These are phyloP conservation scores for Nemania diffusa DNA, from an alignment of 2,329 filamentous ascomycete species.

Conservation along the genomic window DNA sequence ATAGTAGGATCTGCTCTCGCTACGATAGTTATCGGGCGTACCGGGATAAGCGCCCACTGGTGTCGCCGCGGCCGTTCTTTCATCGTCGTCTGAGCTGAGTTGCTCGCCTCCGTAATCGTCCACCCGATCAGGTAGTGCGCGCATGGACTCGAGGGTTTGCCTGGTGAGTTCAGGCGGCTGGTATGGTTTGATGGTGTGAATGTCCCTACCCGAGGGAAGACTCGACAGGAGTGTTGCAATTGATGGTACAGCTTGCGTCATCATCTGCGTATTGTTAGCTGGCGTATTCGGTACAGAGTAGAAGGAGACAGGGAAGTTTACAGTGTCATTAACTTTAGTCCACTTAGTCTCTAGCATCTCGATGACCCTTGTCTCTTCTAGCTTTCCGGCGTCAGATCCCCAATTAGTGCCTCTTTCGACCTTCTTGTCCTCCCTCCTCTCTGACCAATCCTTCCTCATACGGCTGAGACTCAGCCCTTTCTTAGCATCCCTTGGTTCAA, in stretches of 20 bases:
- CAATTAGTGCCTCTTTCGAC: slow-evolving; percentile 78
- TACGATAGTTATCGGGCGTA: slow-evolving; percentile 45
- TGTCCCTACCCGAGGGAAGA: slow-evolving; percentile 89
- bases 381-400: slow-evolving; percentile 84
- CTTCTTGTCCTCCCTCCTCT: slow-evolving; percentile 81
- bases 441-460: slow-evolving; percentile 74
- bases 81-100: slow-evolving; percentile 59
- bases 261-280: slow-evolving; percentile 30
- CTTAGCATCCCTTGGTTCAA: slow-evolving; percentile 63
- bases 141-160: slow-evolving; percentile 71
- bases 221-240: slow-evolving; percentile 76
- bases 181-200: slow-evolving; percentile 78
- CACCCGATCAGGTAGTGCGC: slow-evolving; percentile 60
- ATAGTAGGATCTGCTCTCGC: slow-evolving; percentile 48
- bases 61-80: slow-evolving; percentile 38
- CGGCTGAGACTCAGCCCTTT: slow-evolving; percentile 62
- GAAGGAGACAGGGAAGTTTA: slow-evolving; percentile 50
- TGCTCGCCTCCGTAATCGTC: slow-evolving; percentile 55
- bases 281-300: background rate
- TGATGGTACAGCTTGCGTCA: slow-evolving; percentile 76
- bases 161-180: slow-evolving; percentile 72
- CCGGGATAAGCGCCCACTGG: slow-evolving; percentile 47
- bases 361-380: slow-evolving; percentile 86
- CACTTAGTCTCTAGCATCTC: slow-evolving; percentile 90
- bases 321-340: slow-evolving; percentile 92